phyloP scores from a whole-genome alignment of 2,329 filamentous ascomycete species.

The Aspergillus brasiliensis region DNA sequence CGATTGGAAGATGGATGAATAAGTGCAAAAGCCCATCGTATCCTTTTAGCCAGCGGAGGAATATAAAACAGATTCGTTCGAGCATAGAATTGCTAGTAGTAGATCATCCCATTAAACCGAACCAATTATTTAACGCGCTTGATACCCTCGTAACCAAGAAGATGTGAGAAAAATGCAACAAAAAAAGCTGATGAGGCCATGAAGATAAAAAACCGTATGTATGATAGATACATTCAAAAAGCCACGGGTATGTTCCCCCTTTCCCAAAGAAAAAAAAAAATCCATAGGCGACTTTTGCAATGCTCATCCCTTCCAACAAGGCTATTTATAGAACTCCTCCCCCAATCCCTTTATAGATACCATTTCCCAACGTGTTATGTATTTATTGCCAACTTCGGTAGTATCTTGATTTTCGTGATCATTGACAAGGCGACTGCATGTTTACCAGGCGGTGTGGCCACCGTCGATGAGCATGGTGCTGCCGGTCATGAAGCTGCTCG shows the following conservation, averaged over 20 bases:
- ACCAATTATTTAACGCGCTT: not conserved
- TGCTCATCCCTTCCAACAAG: not conserved
- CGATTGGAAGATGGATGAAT: too few relatives aligned
- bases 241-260: not conserved
- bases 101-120: not conserved
- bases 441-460: constrained; percentile 59
- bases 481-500: constrained; percentile 71
- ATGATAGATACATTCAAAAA: not conserved
- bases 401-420: not conserved
- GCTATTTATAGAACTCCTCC: not conserved
- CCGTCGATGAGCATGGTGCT: constrained; percentile 71
- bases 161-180: not conserved
- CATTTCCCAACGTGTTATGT: not conserved
- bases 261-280: not conserved
- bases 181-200: not conserved
- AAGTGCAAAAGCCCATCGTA: too few relatives aligned
- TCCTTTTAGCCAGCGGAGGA: too few relatives aligned
- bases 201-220: not conserved
- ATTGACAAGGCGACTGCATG: not conserved
- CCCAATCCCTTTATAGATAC: not conserved
- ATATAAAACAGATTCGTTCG: too few relatives aligned
- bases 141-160: not conserved
- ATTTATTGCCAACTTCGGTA: not conserved
- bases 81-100: too few relatives aligned
- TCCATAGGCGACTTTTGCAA: not conserved